Conservation (phyloP, 1,284 basidiomycete species). For the Uromyces viciae-fabae region DNA sequence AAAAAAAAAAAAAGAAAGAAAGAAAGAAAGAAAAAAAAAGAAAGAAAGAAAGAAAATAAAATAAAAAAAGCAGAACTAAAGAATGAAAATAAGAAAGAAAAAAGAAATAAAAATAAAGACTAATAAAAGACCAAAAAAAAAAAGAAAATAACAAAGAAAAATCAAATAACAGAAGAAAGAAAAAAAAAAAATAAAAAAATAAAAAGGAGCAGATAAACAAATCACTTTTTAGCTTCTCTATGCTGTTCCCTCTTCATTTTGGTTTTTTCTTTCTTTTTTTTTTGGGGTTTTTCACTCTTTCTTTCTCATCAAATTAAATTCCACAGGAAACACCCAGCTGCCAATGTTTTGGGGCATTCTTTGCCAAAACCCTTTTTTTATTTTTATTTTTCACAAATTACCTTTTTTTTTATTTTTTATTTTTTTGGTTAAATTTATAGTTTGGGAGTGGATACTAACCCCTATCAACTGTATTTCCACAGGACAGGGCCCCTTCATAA, state of each 20-base stretch:
- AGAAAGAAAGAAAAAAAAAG: background rate
- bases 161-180: no score
- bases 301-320: background rate
- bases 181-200: no score
- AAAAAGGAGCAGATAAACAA: no score
- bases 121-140: no score
- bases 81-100: constrained; percentile 30
- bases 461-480: no score
- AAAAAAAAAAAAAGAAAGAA: background rate
- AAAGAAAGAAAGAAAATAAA: background rate
- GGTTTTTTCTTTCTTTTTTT: background rate
- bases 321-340: background rate
- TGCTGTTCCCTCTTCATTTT: background rate
- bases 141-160: no score
- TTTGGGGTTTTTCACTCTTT: background rate
- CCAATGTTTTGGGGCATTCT: background rate
- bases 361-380: background rate
- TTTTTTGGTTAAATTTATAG: no score
- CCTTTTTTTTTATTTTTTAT: no score
- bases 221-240: no score
- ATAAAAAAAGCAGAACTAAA: background rate
- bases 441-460: no score
- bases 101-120: no score
- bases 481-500: no score
- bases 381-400: background rate